Evolutionary conservation across 2,329 filamentous ascomycete species (phyloP).

Genomic region (Mycocentrospora acerina): DNA sequence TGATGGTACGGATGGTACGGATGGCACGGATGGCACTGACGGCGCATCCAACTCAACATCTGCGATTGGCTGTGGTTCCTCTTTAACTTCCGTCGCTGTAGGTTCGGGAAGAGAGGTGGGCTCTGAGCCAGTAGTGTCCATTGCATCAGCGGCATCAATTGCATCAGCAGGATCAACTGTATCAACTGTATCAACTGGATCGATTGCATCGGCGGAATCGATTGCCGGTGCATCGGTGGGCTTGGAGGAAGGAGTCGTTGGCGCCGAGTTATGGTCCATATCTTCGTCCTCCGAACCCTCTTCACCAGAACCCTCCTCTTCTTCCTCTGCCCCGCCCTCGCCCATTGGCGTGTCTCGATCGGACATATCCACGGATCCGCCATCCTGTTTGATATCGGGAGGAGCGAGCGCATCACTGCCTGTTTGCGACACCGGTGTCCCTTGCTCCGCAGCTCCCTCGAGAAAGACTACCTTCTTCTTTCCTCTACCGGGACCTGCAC

Average conservation of each 20-base stretch:
- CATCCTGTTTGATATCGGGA: conserved; percentile 41
- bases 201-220: conserved; percentile 10
- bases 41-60: conserved; percentile 8
- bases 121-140: conserved; percentile 1
- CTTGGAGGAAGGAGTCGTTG: conserved; percentile 36
- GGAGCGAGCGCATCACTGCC: conserved; percentile 28
- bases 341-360: conserved; percentile 44
- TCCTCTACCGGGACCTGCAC: conserved; percentile 76
- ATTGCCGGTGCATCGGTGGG: conserved; percentile 13
- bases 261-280: conserved; percentile 49
- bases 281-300: conserved; percentile 50
- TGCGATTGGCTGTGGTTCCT: conserved; percentile 6
- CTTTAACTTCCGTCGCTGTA: conserved; percentile 5
- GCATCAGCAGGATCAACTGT: not conserved
- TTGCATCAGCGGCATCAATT: not conserved
- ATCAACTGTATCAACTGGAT: conserved; percentile 4
- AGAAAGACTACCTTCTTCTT: conserved; percentile 70
- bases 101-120: conserved; percentile 4
- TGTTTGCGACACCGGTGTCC: conserved; percentile 23
- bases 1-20: too few relatives aligned
- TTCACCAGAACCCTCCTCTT: conserved; percentile 51
- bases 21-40: too few relatives aligned
- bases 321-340: conserved; percentile 49
- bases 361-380: conserved; percentile 41
- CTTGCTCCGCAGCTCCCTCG: conserved; percentile 46